phyloP scores from a whole-genome alignment of 2,329 filamentous ascomycete genomes.

The Lachnellula cervina region DNA sequence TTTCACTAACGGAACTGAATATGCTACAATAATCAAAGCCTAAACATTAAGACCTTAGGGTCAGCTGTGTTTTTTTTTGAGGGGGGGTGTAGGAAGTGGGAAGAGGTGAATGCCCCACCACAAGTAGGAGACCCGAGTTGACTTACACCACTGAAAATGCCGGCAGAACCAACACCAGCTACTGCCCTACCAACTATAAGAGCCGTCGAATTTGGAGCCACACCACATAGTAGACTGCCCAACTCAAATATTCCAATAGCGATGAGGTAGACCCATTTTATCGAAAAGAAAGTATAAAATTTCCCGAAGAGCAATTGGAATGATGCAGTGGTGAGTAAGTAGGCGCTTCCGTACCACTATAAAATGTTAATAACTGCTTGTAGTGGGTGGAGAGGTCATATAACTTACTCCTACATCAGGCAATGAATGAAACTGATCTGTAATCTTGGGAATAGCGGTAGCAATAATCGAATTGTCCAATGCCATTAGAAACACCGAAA shows the following conservation, averaged over 20 bases:
- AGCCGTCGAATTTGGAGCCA: conserved; percentile 30
- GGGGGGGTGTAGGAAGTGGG: too few relatives aligned
- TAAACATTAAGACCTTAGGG: too few relatives aligned
- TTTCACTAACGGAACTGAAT: conserved; percentile 25
- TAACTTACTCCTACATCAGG: conserved; percentile 30
- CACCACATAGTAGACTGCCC: conserved; percentile 28
- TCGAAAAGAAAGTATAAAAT: conserved; percentile 30
- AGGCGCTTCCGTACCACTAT: conserved; percentile 32
- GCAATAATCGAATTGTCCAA: conserved; percentile 31
- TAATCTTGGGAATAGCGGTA: conserved; percentile 37
- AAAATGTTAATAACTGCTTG: neutral
- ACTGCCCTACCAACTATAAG: conserved; percentile 34
- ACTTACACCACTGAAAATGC: conserved; percentile 28
- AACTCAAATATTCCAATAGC: conserved; percentile 33
- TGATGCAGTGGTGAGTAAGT: conserved; percentile 33
- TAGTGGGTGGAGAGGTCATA: neutral
- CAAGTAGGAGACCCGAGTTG: neutral
- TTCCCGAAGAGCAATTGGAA: conserved; percentile 29
- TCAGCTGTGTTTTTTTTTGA: too few relatives aligned
- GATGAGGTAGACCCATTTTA: conserved; percentile 29
- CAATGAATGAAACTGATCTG: conserved; percentile 32
- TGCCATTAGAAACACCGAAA: conserved; percentile 28
- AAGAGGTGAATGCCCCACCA: too few relatives aligned
- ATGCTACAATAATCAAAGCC: conserved; percentile 31
- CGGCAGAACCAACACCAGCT: conserved; percentile 30